Base-by-base conservation (phyloP, 1,139 yeast genomes). In the Candida neerlandica region DNA sequence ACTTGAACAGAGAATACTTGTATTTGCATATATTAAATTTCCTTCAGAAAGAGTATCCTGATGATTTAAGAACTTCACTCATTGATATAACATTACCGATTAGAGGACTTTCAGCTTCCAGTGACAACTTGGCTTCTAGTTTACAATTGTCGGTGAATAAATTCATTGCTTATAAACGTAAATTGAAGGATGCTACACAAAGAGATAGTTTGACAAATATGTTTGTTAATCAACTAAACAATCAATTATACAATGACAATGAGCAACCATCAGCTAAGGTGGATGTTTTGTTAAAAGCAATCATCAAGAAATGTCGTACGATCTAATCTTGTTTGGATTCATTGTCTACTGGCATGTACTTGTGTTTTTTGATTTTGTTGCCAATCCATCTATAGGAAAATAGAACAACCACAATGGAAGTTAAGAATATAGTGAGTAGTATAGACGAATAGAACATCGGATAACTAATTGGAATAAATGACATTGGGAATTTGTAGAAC, bases 71-170 rank as follows among this genome's bases (percentile, higher is more conserved):
- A 43, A 76, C 83, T 4, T 58, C 75, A 19, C 57, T 86, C 14
- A 67, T 84, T 55, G 89, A 86, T 60, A 73, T 89, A 47, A 80
- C 86, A 1, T 70, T 89, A 53, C 88, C 94, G 2, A 71, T 91
- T 37, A 81, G 96, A 63, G 80, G 77, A 56, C 62, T 74, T 42
- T 57, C 63, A 0, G 63, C 73, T 32, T 50, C 58, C 4, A 73
- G 75, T 50, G 64, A 69, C 2, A 58, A 64, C 9, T 83, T 87
- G 62, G 82, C 89, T 11, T 84, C 79, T 48, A 66, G 71, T 48
- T 75, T 92, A 58, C 90, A 88, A 66, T 75, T 79, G 35, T 77
- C 91, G 15, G 88, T 91, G 39, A 86, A 86, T 61, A 84, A 85
- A 61, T 89, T 82, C 64, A 70, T 81, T 55, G 87, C 90, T 1